These are phyloP conservation scores for Monosporascus sp. DNA, from an alignment of 2,329 filamentous ascomycete species.

Conservation along the genomic window DNA sequence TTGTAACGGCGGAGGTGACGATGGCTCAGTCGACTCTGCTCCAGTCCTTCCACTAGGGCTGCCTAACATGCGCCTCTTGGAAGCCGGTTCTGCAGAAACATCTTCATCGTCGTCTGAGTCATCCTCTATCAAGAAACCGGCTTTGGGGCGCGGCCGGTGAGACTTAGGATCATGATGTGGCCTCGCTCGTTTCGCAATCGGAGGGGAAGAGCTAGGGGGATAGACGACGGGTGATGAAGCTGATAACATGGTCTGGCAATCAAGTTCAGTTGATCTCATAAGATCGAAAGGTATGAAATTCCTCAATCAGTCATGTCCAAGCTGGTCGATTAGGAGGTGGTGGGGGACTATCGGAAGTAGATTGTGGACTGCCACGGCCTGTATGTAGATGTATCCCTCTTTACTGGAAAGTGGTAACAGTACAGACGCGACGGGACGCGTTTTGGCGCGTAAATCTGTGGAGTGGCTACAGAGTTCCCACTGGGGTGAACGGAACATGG, in stretches of 20 bases:
- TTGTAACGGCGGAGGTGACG: slow-evolving; percentile 15
- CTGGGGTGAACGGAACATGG: too few species aligned
- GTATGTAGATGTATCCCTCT: too few species aligned
- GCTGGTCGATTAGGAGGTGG: too few species aligned
- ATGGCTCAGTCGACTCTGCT: slow-evolving; percentile 16
- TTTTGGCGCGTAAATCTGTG: neutral
- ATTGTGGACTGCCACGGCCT: too few species aligned
- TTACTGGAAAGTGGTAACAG: neutral
- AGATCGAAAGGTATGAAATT: too few species aligned
- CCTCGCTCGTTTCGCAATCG: slow-evolving; percentile 31
- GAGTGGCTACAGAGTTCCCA: neutral
- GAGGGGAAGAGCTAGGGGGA: slow-evolving; percentile 43
- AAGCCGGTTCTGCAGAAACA: slow-evolving; percentile 26
- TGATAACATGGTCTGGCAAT: slow-evolving; percentile 43
- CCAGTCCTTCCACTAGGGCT: slow-evolving; percentile 16
- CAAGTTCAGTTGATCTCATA: slow-evolving; percentile 2
- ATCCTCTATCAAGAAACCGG: slow-evolving; percentile 40
- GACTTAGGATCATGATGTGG: slow-evolving; percentile 25
- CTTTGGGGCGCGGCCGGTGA: slow-evolving; percentile 29
- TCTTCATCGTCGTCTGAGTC: slow-evolving; percentile 30
- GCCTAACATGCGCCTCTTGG: slow-evolving; percentile 39
- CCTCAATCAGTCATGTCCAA: too few species aligned
- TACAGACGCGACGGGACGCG: neutral
- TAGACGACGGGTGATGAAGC: slow-evolving; percentile 55
- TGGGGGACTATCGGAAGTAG: too few species aligned